Evolutionary conservation across 2,329 filamentous ascomycete species (phyloP).

Genomic region (Ceratocystis eucalypticola): DNA sequence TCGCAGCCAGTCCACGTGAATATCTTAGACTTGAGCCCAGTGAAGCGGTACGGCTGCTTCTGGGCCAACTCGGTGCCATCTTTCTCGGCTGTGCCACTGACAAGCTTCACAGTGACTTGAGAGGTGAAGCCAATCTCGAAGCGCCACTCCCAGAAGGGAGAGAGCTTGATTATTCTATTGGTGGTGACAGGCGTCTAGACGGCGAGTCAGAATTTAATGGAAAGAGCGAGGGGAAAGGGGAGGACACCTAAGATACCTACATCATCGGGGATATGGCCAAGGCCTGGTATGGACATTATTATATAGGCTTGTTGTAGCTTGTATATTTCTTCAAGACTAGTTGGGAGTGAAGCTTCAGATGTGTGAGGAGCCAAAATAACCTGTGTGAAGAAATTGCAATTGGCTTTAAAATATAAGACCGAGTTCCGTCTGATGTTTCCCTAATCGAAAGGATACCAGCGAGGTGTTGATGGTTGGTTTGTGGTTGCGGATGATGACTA

Average conservation of each 20-base stretch:
- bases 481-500: background rate
- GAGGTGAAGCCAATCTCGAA: slow-evolving; percentile 52
- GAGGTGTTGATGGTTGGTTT: background rate
- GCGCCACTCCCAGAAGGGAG: slow-evolving; percentile 60
- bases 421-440: background rate
- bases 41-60: slow-evolving; percentile 67
- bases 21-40: slow-evolving; percentile 71
- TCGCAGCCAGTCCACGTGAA: slow-evolving; percentile 86
- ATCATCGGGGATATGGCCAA: slow-evolving; percentile 52
- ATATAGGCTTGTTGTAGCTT: background rate
- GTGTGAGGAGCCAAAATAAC: background rate
- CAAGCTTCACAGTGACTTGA: slow-evolving; percentile 42
- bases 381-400: too few species aligned
- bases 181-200: slow-evolving; percentile 21
- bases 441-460: background rate
- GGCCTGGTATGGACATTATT: slow-evolving; percentile 58
- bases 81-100: slow-evolving; percentile 75
- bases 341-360: background rate
- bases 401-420: background rate
- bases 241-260: slow-evolving; percentile 30
- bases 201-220: too few species aligned
- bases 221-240: slow-evolving; percentile 15
- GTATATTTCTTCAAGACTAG: background rate
- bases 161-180: slow-evolving; percentile 39
- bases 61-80: slow-evolving; percentile 88